Evolutionary conservation across 2,329 filamentous ascomycete genomes (phyloP).

Genomic region (Colletotrichum nymphaeae): DNA sequence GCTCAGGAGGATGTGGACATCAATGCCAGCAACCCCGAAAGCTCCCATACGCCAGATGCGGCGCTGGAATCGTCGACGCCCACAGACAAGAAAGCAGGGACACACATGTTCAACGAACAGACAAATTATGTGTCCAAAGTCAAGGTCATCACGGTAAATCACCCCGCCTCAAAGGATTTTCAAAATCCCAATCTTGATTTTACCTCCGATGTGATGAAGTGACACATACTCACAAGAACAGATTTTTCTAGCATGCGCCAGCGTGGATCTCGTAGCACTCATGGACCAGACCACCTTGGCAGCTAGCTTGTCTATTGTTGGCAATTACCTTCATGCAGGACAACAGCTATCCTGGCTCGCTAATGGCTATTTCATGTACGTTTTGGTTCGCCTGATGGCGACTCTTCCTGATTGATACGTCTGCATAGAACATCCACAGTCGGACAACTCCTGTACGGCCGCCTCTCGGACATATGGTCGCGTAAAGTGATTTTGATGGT

Average conservation of each 20-base stretch:
- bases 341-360: slow-evolving; percentile 66
- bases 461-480: slow-evolving; percentile 59
- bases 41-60: too few species aligned
- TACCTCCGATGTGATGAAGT: too few species aligned
- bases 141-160: slow-evolving; percentile 59
- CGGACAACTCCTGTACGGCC: slow-evolving; percentile 58
- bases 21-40: too few species aligned
- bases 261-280: slow-evolving; percentile 64
- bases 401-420: background rate
- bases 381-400: slow-evolving; percentile 11
- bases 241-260: slow-evolving; percentile 69
- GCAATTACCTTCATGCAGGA: slow-evolving; percentile 60
- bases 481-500: slow-evolving; percentile 54
- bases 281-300: slow-evolving; percentile 70
- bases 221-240: slow-evolving; percentile 38
- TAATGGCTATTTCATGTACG: slow-evolving; percentile 66
- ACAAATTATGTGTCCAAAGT: slow-evolving; percentile 65
- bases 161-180: background rate
- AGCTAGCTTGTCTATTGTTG: slow-evolving; percentile 64
- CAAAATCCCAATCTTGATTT: background rate
- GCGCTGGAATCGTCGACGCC: slow-evolving; percentile 22
- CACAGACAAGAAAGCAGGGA: slow-evolving; percentile 36
- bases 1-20: too few species aligned
- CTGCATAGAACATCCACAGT: slow-evolving; percentile 54
- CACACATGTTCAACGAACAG: slow-evolving; percentile 62